A percentile compares a stretch with the other conserved stretches of the same genome.
These are phyloP conservation scores for Lentinula aciculospora DNA, from an alignment of 768 basidiomycete species.

Conservation along the genomic window DNA sequence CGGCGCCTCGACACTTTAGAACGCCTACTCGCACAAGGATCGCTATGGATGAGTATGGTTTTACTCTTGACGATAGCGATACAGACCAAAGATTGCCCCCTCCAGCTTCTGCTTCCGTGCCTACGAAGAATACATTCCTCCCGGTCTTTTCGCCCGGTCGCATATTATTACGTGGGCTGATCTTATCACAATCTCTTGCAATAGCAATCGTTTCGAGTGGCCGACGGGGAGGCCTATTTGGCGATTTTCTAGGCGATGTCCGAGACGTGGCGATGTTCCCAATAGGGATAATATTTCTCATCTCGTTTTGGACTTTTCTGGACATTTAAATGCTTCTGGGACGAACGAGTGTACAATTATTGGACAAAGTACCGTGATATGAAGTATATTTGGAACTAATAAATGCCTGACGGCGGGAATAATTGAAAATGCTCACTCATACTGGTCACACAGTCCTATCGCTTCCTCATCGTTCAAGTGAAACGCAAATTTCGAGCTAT, in stretches of 20 bases:
- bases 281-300: slow-evolving; percentile 30
- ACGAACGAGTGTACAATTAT: background rate
- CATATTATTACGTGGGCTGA: background rate
- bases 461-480: background rate
- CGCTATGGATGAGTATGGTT: background rate
- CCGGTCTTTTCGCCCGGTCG: background rate
- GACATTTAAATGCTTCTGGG: background rate
- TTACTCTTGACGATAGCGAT: slow-evolving; percentile 1
- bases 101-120: background rate
- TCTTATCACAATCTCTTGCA: slow-evolving; percentile 3
- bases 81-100: background rate
- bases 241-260: slow-evolving; percentile 30
- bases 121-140: background rate
- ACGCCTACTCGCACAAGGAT: background rate
- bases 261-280: slow-evolving; percentile 39
- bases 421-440: background rate
- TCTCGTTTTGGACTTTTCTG: slow-evolving; percentile 29
- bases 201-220: background rate
- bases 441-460: background rate
- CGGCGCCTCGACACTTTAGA: background rate
- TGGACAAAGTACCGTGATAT: background rate
- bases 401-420: background rate
- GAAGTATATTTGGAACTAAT: background rate
- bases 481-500: background rate
- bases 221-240: slow-evolving; percentile 16